Conservation (phyloP, 2,329 filamentous ascomycete genomes). For the Triangularia verruculosa region DNA sequence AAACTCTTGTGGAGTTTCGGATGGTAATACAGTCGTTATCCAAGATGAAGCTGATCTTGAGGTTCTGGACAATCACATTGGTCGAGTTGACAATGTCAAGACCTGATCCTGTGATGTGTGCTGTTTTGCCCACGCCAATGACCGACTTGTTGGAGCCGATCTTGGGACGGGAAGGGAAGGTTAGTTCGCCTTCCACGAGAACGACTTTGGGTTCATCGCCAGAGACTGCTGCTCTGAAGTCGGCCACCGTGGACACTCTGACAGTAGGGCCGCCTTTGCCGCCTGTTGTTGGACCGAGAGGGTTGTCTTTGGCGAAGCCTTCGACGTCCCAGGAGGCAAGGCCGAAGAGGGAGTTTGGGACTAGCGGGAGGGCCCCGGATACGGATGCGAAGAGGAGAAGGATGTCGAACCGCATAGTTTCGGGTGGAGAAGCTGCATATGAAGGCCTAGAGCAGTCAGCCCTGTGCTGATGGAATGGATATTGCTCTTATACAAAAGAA, state of each 20-base stretch:
- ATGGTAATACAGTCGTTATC: conserved; percentile 44
- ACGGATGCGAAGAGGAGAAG: conserved; percentile 7
- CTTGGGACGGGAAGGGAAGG: conserved; percentile 38
- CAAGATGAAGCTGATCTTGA: conserved; percentile 32
- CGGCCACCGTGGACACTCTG: conserved; percentile 41
- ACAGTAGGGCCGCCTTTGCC: conserved; percentile 47
- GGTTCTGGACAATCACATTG: conserved; percentile 39
- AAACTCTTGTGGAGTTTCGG: conserved; percentile 44
- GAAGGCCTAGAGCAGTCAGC: neutral
- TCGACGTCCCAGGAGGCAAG: conserved; percentile 24
- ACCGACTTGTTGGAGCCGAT: conserved; percentile 44
- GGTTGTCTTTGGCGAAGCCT: conserved; percentile 35
- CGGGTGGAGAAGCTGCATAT: neutral
- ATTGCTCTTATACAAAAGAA: neutral
- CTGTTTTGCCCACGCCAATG: conserved; percentile 34
- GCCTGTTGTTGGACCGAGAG: conserved; percentile 38
- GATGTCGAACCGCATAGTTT: conserved; percentile 17
- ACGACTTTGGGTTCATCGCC: conserved; percentile 43
- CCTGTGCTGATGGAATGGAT: neutral
- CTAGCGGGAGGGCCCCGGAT: neutral
- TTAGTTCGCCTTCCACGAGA: conserved; percentile 41
- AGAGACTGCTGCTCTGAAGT: conserved; percentile 43
- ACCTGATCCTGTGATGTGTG: conserved; percentile 34
- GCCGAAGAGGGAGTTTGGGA: conserved; percentile 12
- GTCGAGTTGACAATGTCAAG: conserved; percentile 32